A percentile compares a stretch with the other conserved stretches of the same genome.
phyloP scores from a whole-genome alignment of 306 rosid genomes.

The Pyrus betulifolia region DNA sequence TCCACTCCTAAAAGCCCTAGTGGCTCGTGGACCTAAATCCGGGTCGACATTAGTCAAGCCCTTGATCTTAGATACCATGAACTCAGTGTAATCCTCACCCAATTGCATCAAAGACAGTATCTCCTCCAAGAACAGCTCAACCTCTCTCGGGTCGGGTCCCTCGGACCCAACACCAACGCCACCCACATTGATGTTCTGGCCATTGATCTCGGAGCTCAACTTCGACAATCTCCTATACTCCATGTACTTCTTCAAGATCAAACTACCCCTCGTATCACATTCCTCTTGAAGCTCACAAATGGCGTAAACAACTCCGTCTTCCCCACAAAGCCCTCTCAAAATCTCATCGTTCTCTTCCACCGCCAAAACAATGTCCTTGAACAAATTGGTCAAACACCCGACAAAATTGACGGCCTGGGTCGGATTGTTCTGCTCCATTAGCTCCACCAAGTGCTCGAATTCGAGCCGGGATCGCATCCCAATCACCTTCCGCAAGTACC shows the following conservation, averaged over 20 bases:
- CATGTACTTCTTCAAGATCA: slow-evolving; percentile 83
- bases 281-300: slow-evolving; percentile 97
- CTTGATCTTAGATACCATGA: slow-evolving; percentile 79
- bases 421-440: slow-evolving; percentile 48
- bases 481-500: slow-evolving; percentile 79
- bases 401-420: slow-evolving; percentile 49
- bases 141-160: slow-evolving; percentile 85
- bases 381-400: slow-evolving; percentile 76
- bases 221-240: slow-evolving; percentile 72
- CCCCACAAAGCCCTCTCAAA: slow-evolving; percentile 79
- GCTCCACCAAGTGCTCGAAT: slow-evolving; percentile 67
- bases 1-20: slow-evolving; percentile 84
- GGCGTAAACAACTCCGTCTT: slow-evolving; percentile 90
- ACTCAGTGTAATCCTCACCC: slow-evolving; percentile 90
- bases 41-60: slow-evolving; percentile 77
- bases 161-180: slow-evolving; percentile 65
- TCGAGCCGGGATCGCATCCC: slow-evolving; percentile 84
- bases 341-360: slow-evolving; percentile 77
- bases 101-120: slow-evolving; percentile 73
- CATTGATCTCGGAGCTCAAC: slow-evolving; percentile 75
- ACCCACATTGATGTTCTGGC: slow-evolving; percentile 74
- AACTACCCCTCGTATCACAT: slow-evolving; percentile 78
- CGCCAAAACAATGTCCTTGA: slow-evolving; percentile 80
- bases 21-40: slow-evolving; percentile 79
- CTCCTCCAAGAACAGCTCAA: slow-evolving; percentile 82